Base-by-base conservation (phyloP, 257 asterid genomes). In the Gentiana dahurica region DNA sequence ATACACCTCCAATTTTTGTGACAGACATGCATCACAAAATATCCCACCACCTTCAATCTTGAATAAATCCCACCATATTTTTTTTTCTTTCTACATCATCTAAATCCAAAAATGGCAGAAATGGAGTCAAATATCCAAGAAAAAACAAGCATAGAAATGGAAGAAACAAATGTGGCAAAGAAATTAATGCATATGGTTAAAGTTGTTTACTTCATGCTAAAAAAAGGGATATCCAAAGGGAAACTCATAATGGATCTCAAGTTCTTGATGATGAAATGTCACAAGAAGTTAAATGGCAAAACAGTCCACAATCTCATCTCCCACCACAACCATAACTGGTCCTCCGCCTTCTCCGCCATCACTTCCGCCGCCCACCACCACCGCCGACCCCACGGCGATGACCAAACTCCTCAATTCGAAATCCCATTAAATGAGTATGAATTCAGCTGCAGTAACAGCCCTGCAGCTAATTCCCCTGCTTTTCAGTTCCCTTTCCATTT, bases 391-490 rank as follows among this genome's bases (percentile, higher is more conserved):
- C 46, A 41, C 8, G 9, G 9, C 45, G 45, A 39, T 10, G 6
- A 41, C 35, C 53, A 57, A 7, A 73, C 51, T 6, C 52, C 53
- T 38, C 55, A 67, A 3, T 64, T 61, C 65, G 68, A 75, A 2
- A 33, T 57, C 37, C 54, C 71, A 12, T 12, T 72, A 0, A 24
- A 55, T 36, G 89, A 86, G 12, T 81, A 82, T 73, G 97, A 89
- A 70, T 86, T 81, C 77, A 89, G 94, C 76, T 89, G 94, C 87
- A 73, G 87, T 39, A 73, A 67, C 80, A 85, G 82, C 71, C 97
- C 94, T 0, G 83, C 81, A 4, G 24, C 24, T 24, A 24, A 24
- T 24, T 55, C 52, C 53, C 73, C 73, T 4, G 49, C 39, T 44
- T 75, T 73, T 69, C 72, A 49, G 51, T 70, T 74, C 41, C 83